Evolutionary conservation across 1,284 basidiomycete genomes (phyloP).

Genomic region (Spongispora temasekensis): DNA sequence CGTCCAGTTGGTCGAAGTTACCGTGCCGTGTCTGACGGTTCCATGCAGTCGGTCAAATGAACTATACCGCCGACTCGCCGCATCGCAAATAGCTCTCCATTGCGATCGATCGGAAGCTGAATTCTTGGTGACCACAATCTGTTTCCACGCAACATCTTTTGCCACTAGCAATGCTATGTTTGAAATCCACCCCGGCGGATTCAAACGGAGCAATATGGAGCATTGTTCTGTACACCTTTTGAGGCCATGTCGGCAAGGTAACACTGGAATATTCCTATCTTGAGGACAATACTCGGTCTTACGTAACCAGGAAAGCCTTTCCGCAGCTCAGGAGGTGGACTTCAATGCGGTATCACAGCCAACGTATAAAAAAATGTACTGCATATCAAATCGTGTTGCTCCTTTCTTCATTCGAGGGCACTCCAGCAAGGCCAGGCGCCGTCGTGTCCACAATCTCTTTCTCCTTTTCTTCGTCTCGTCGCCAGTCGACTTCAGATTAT

Average conservation of each 20-base stretch:
- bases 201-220: not conserved
- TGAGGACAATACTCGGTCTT: constrained; percentile 10
- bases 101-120: constrained; percentile 11
- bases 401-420: not conserved
- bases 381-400: constrained; percentile 20
- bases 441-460: constrained; percentile 5
- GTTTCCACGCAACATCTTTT: constrained; percentile 21
- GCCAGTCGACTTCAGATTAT: constrained; percentile 17
- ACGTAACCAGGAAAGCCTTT: constrained; percentile 15
- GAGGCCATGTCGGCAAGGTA: constrained; percentile 24
- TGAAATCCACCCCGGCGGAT: constrained; percentile 7
- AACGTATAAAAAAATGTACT: constrained; percentile 14
- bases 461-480: constrained; percentile 2
- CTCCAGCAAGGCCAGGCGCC: constrained; percentile 25
- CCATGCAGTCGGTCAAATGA: not conserved
- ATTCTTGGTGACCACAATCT: constrained; percentile 1
- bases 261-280: constrained; percentile 12
- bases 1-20: not conserved
- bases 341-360: not conserved
- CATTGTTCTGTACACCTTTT: constrained; percentile 11
- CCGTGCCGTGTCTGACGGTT: not conserved
- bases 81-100: not conserved
- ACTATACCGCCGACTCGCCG: no score
- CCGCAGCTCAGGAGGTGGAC: not conserved
- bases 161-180: not conserved